A percentile compares a stretch with the other conserved stretches of the same genome.
phyloP scores from a whole-genome alignment of 345 rosid genomes.

The Pugionium dolabratum region DNA sequence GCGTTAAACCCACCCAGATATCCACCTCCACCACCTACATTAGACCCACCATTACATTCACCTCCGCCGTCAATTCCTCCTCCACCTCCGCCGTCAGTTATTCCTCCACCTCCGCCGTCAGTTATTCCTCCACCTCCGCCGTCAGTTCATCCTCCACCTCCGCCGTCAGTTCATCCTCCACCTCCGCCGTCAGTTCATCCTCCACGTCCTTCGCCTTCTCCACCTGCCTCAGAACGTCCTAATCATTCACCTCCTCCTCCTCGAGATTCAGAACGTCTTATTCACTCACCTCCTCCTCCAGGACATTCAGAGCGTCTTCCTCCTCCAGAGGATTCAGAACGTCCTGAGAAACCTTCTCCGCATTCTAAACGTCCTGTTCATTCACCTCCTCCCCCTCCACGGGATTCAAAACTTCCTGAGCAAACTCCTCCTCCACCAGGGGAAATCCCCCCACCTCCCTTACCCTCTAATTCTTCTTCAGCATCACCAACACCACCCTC shows the following conservation, averaged over 20 bases:
- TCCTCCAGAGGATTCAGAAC: constrained; percentile 25
- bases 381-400: constrained; percentile 12
- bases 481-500: constrained; percentile 44
- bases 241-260: constrained; percentile 24
- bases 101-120: constrained; percentile 39
- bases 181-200: constrained; percentile 34
- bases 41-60: constrained; percentile 29
- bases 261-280: not conserved
- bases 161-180: constrained; percentile 24
- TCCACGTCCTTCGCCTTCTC: constrained; percentile 40
- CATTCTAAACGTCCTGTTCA: not conserved
- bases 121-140: constrained; percentile 34
- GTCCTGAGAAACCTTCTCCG: constrained; percentile 27
- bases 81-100: constrained; percentile 32
- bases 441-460: constrained; percentile 45
- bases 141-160: constrained; percentile 26
- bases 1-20: constrained; percentile 19
- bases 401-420: constrained; percentile 25
- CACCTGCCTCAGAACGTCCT: constrained; percentile 35
- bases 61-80: constrained; percentile 10
- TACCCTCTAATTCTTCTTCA: constrained; percentile 47
- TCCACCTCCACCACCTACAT: constrained; percentile 23
- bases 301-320: not conserved
- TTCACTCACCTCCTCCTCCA: constrained; percentile 24
- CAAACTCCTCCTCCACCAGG: constrained; percentile 43